Conservation (phyloP, 2,329 filamentous ascomycete species). For the Cladophialophora yegresii region DNA sequence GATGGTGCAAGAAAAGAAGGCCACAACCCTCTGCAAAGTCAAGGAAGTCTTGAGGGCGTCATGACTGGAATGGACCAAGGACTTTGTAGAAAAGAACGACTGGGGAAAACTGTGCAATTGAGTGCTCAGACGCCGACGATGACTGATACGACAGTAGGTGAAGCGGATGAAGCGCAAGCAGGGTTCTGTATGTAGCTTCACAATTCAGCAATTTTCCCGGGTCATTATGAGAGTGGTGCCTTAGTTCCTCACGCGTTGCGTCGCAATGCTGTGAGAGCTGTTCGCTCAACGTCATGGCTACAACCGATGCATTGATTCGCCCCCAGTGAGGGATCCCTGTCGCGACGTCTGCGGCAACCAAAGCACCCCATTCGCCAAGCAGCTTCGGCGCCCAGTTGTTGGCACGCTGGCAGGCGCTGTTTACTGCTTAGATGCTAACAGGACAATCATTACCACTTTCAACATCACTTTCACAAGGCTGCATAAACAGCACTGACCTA, state of each 20-base stretch:
- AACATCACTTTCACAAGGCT: neutral
- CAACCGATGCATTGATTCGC: conserved; percentile 16
- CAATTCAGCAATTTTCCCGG: neutral
- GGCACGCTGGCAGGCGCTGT: neutral
- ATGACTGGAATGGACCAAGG: conserved; percentile 19
- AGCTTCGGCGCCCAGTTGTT: neutral
- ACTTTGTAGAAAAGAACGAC: neutral
- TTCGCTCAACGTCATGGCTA: conserved; percentile 12
- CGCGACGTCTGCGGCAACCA: neutral
- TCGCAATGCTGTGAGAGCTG: neutral
- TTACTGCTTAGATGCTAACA: neutral
- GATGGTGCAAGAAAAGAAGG: conserved; percentile 6
- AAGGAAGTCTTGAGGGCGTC: conserved; percentile 28
- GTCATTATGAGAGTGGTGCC: conserved; percentile 4
- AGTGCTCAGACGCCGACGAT: neutral
- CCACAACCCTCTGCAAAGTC: conserved; percentile 12
- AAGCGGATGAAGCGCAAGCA: neutral
- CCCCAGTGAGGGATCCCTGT: neutral
- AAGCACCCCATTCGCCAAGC: neutral
- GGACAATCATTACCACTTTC: neutral
- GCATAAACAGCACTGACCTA: neutral
- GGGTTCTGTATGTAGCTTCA: neutral
- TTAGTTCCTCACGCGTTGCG: neutral
- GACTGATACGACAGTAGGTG: neutral
- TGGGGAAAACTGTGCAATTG: neutral